phyloP scores from a whole-genome alignment of 2,329 filamentous ascomycete species.

The Penicillium decumbens region DNA sequence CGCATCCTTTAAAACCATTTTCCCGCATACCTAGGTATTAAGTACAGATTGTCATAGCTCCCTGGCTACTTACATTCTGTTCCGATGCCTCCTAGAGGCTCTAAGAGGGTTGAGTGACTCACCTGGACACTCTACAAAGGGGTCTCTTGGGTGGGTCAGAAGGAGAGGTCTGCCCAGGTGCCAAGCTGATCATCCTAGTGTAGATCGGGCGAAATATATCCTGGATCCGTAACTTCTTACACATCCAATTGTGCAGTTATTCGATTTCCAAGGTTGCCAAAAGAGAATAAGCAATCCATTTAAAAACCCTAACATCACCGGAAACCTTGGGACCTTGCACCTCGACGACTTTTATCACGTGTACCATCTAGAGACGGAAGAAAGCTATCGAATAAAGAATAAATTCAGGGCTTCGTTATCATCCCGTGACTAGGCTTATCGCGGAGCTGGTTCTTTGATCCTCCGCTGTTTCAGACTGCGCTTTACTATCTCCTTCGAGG shows the following conservation, averaged over 20 bases:
- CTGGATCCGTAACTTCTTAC: background rate
- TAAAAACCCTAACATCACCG: too few relatives aligned
- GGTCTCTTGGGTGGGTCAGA: background rate
- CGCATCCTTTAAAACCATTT: constrained; percentile 7
- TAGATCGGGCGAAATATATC: background rate
- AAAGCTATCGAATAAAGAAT: background rate
- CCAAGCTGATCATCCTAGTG: background rate
- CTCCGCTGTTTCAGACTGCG: background rate
- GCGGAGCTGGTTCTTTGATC: background rate
- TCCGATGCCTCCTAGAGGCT: constrained; percentile 2
- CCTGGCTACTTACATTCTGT: background rate
- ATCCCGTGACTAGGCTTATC: constrained; percentile 7
- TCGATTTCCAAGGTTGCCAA: background rate
- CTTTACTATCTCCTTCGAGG: background rate
- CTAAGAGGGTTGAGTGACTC: background rate
- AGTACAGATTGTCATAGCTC: constrained; percentile 5
- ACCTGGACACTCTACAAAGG: background rate
- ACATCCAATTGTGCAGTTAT: background rate
- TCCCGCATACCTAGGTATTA: constrained; percentile 4
- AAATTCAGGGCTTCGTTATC: background rate
- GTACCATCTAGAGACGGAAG: too few relatives aligned
- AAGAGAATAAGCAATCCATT: background rate
- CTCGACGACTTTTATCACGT: too few relatives aligned
- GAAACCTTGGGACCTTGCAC: too few relatives aligned
- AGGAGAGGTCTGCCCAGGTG: too few relatives aligned